A percentile compares a stretch with the other conserved stretches of the same genome.
Conservation (phyloP, 148 eudicot species). For the Rhododendron ovatum region DNA sequence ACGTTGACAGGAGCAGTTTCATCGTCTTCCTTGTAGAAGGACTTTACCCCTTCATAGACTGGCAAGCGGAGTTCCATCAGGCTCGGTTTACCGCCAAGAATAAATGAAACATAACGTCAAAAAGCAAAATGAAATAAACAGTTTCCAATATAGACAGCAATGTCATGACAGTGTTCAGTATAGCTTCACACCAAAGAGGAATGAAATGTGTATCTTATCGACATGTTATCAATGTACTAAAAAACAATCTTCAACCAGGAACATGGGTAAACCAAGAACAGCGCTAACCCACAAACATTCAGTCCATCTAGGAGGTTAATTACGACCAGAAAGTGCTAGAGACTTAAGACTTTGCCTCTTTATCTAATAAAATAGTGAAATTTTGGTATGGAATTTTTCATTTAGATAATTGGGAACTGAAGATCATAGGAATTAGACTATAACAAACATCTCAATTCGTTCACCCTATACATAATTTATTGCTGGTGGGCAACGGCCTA, state of each 20-base stretch:
- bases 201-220: not conserved
- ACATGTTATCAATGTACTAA: not conserved
- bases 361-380: not conserved
- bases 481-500: not conserved
- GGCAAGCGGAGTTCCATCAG: constrained; percentile 21
- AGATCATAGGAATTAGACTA: not conserved
- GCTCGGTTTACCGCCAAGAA: constrained; percentile 9
- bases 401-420: not conserved
- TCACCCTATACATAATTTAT: not conserved
- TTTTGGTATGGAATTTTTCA: not conserved
- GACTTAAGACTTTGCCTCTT: not conserved
- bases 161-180: not conserved
- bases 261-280: not conserved
- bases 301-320: not conserved
- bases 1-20: constrained; percentile 68
- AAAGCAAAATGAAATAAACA: not conserved
- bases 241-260: not conserved
- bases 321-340: not conserved
- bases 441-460: not conserved
- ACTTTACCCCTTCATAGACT: constrained; percentile 90
- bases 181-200: not conserved
- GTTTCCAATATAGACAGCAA: not conserved
- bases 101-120: not conserved
- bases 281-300: not conserved
- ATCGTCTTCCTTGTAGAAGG: constrained; percentile 93